These are phyloP conservation scores for Gloeophyllum trabeum DNA, from an alignment of 768 basidiomycete genomes.

Conservation along the genomic window DNA sequence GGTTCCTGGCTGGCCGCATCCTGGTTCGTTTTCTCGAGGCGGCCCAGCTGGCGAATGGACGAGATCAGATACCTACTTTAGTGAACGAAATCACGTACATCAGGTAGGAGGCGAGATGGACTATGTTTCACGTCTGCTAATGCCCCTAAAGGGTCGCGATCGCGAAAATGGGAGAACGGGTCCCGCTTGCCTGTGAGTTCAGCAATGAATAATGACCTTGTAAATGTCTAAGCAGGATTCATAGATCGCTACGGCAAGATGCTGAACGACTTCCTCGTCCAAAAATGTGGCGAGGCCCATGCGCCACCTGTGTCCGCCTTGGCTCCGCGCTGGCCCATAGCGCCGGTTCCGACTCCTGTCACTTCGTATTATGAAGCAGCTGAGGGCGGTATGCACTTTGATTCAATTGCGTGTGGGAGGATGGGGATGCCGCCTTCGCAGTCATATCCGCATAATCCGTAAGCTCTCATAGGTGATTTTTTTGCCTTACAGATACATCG, in stretches of 20 bases:
- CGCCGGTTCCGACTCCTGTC: neutral
- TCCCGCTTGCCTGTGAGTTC: slow-evolving; percentile 47
- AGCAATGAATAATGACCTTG: neutral
- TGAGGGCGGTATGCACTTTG: too few species aligned
- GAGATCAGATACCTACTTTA: slow-evolving; percentile 45
- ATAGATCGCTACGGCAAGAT: slow-evolving; percentile 42
- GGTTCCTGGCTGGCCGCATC: slow-evolving; percentile 59
- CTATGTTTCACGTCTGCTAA: too few species aligned
- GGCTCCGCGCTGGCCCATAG: neutral
- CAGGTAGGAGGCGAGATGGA: too few species aligned
- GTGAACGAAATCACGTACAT: slow-evolving; percentile 29
- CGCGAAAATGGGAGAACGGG: slow-evolving; percentile 48
- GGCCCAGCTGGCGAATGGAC: slow-evolving; percentile 42
- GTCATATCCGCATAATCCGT: too few species aligned
- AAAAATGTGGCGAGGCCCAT: slow-evolving; percentile 14
- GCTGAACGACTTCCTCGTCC: slow-evolving; percentile 29
- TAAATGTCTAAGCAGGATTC: neutral
- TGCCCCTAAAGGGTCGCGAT: slow-evolving; percentile 47
- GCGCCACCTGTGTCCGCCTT: slow-evolving; percentile 4
- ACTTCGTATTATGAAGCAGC: too few species aligned
- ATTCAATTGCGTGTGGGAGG: too few species aligned
- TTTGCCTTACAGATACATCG: too few species aligned
- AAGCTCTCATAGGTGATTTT: too few species aligned
- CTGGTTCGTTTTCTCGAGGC: slow-evolving; percentile 57
- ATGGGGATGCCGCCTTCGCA: too few species aligned